Evolutionary conservation across 345 rosid species (phyloP), one percentile per base, ranked within the genome.

Genomic region (Populus simonii): DNA sequence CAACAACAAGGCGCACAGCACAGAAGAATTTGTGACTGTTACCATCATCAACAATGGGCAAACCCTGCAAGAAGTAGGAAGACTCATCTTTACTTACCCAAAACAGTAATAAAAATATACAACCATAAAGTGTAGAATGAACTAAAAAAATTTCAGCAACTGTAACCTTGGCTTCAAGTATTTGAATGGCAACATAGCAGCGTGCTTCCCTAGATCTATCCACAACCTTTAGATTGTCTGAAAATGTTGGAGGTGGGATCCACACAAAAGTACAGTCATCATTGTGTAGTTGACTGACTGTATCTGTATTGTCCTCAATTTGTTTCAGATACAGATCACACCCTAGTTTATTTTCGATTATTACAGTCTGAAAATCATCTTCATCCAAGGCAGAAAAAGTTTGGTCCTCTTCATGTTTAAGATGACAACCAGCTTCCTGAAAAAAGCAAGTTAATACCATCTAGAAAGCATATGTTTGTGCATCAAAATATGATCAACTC

Each of bases 191-290:
- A 84, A 91, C 84, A 78, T 88, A 96, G 83, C 82, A 84, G 68
- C 88, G 94, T 74, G 93, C 80, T 82, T 92, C 97, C 88, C 90
- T 88, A 76, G 87, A 87, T 85, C 88, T 92, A 84, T 96, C 94
- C 47, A 94, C 89, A 82, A 90, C 87, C 84, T 90, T 92, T 79
- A 93, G 79, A 78, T 94, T 87, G 82, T 96, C 96, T 23, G 95
- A 90, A 81, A 96, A 93, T 83, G 97, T 92, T 51, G 96, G 92
- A 76, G 99, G 98, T 76, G 98, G 99, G 84, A 96, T 86, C 97
- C 99, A 92, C 38, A 93, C 86, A 80, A 91, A 82, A 77, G 86
- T 69, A 59, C 74, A 82, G 72, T 90, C 91, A 74, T 87, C 86
- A 83, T 90, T 87, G 81, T 81, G 86, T 62, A 96, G 88, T 57